phyloP scores from a whole-genome alignment of 345 rosid species.

The Hibiscus trionum region DNA sequence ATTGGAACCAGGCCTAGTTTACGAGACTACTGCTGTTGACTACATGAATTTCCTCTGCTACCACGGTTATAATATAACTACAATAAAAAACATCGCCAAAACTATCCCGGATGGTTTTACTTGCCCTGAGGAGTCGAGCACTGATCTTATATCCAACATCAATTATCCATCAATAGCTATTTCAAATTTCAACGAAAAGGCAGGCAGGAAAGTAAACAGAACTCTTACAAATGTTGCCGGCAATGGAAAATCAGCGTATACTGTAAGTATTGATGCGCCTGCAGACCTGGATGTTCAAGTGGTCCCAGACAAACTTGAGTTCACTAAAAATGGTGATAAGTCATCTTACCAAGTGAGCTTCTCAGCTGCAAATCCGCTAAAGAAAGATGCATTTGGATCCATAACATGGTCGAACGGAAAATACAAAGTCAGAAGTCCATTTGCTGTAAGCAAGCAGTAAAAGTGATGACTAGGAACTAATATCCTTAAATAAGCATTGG shows the following conservation, averaged over 20 bases:
- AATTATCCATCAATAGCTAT: constrained; percentile 76
- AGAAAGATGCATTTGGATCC: constrained; percentile 50
- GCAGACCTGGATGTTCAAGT: constrained; percentile 32
- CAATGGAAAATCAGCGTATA: constrained; percentile 37
- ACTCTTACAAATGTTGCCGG: constrained; percentile 61
- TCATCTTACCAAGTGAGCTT: constrained; percentile 40
- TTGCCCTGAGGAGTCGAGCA: constrained; percentile 44
- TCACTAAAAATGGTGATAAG: constrained; percentile 37
- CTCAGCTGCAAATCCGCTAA: constrained; percentile 18
- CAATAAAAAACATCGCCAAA: constrained; percentile 36
- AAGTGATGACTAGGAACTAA: neutral
- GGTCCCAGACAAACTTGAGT: constrained; percentile 38
- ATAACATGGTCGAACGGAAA: constrained; percentile 55
- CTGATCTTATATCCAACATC: constrained; percentile 44
- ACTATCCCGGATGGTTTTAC: constrained; percentile 34
- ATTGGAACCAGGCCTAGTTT: constrained; percentile 54
- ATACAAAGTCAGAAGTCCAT: constrained; percentile 47
- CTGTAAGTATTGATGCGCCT: constrained; percentile 24
- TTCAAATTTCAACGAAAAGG: constrained; percentile 30
- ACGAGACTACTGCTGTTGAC: constrained; percentile 53
- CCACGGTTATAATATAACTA: constrained; percentile 36
- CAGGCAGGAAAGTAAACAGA: constrained; percentile 34
- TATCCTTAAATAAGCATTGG: neutral
- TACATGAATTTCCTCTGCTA: constrained; percentile 70
- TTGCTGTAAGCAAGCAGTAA: constrained; percentile 42